A percentile compares a stretch with the other conserved stretches of the same genome.
Evolutionary conservation across 1,284 basidiomycete genomes (phyloP).

Genomic region (Papiliotrema nemorosa): DNA sequence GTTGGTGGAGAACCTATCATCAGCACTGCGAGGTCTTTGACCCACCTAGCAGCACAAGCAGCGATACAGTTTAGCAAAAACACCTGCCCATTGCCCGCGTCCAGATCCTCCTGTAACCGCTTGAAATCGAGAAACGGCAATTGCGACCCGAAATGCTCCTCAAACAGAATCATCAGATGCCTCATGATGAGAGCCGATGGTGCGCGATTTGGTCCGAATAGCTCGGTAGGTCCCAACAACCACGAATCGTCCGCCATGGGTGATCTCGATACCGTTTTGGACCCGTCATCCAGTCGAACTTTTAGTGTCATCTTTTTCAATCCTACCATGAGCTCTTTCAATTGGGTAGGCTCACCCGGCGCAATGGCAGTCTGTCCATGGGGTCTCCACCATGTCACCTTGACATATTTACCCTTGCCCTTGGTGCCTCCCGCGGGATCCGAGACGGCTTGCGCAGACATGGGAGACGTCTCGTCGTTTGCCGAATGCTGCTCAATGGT

Average conservation of each 20-base stretch:
- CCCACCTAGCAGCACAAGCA: conserved; percentile 28
- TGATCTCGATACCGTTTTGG: too few relatives aligned
- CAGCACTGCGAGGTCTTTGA: not conserved
- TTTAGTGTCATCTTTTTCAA: conserved; percentile 31
- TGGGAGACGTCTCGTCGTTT: too few relatives aligned
- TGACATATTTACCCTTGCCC: conserved; percentile 22
- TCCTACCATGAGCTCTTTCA: conserved; percentile 5
- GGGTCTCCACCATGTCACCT: conserved; percentile 38
- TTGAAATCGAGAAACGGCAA: conserved; percentile 25
- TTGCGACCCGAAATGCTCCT: conserved; percentile 28
- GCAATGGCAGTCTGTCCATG: conserved; percentile 38
- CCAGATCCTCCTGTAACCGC: conserved; percentile 14
- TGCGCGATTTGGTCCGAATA: not conserved
- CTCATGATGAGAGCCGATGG: conserved; percentile 17
- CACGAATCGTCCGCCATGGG: not conserved
- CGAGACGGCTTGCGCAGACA: too few relatives aligned
- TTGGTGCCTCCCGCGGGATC: too few relatives aligned
- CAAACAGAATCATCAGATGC: conserved; percentile 28
- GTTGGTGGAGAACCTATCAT: conserved; percentile 24
- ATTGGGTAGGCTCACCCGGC: conserved; percentile 14
- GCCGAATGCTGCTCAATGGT: too few relatives aligned
- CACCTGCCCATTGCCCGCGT: conserved; percentile 18
- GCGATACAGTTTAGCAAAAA: conserved; percentile 31
- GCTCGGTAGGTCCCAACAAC: not conserved
- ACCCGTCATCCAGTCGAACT: conserved; percentile 10